Evolutionary conservation across 371 early-diverging fungal genomes (phyloP).

Genomic region (Actinomortierella ambigua): DNA sequence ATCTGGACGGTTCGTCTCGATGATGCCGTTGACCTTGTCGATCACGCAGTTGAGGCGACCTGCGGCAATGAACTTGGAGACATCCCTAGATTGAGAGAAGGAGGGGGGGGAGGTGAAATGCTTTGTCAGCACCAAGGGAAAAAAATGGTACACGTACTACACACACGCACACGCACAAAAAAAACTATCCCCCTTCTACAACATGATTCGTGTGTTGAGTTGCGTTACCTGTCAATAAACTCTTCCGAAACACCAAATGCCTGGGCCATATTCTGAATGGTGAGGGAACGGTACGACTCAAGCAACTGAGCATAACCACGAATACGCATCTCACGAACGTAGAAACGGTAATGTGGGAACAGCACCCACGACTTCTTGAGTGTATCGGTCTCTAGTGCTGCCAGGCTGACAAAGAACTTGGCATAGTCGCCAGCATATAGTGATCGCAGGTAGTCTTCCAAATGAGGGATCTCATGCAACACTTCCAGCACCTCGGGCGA

Average conservation of each 20-base stretch:
- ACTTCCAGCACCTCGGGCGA: conserved; percentile 98
- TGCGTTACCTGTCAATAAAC: conserved; percentile 87
- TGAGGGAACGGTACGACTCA: conserved; percentile 96
- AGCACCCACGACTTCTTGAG: conserved; percentile 70
- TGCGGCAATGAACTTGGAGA: conserved; percentile 95
- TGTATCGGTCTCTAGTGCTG: conserved; percentile 70
- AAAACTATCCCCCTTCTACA: too few species aligned
- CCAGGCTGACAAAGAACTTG: conserved; percentile 81
- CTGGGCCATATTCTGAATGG: conserved; percentile 95
- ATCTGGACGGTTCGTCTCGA: conserved; percentile 96
- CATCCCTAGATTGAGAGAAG: conserved; percentile 64
- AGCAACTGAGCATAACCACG: conserved; percentile 97
- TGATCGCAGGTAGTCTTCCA: conserved; percentile 85
- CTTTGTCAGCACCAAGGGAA: not conserved
- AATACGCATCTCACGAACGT: conserved; percentile 98
- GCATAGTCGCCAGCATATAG: conserved; percentile 95
- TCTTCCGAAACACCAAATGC: conserved; percentile 96
- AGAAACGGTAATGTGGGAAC: conserved; percentile 85
- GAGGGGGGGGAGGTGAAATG: not conserved
- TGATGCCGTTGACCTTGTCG: conserved; percentile 98
- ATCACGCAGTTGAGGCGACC: conserved; percentile 98
- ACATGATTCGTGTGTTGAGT: not conserved
- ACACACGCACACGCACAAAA: too few species aligned
- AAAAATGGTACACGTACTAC: not conserved
- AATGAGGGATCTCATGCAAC: conserved; percentile 85